phyloP scores from a whole-genome alignment of 495 filamentous ascomycete species.

The Daldinia childiae region DNA sequence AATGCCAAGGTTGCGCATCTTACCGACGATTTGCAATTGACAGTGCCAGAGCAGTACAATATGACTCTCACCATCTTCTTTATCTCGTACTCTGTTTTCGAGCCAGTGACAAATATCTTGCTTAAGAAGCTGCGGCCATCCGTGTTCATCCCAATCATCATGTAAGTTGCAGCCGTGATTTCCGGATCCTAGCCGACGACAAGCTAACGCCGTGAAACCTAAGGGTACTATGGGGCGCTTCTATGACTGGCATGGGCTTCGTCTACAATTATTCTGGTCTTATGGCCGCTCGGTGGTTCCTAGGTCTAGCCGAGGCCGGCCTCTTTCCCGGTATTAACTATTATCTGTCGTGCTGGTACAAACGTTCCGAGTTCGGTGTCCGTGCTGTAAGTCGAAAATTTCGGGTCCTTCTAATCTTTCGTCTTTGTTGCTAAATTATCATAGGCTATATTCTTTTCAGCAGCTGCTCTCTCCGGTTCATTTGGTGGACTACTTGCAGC shows the following conservation, averaged over 20 bases:
- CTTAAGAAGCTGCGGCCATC: conserved; percentile 74
- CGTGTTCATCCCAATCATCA: conserved; percentile 70
- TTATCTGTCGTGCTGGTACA: conserved; percentile 89
- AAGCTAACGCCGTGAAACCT: conserved; percentile 26
- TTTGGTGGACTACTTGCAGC: conserved; percentile 87
- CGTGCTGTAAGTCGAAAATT: conserved; percentile 46
- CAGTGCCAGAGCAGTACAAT: conserved; percentile 70
- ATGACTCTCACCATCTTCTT: conserved; percentile 86
- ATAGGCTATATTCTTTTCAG: conserved; percentile 87
- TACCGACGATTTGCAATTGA: conserved; percentile 62
- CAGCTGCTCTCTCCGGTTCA: conserved; percentile 83
- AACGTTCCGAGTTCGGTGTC: conserved; percentile 78
- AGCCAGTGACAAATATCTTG: conserved; percentile 87
- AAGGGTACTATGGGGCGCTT: conserved; percentile 72
- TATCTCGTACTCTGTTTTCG: conserved; percentile 86
- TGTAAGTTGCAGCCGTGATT: conserved; percentile 65
- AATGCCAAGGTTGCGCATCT: conserved; percentile 88
- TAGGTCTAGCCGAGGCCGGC: conserved; percentile 85
- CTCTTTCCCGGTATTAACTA: conserved; percentile 89
- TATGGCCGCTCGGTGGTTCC: conserved; percentile 84
- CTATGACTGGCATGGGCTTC: conserved; percentile 87
- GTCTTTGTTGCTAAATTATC: conserved; percentile 5
- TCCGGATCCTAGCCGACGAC: background rate
- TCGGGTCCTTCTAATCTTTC: no score
- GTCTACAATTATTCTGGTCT: conserved; percentile 80